Evolutionary conservation across 148 eudicot genomes (phyloP), one percentile per base, ranked within the genome.

Genomic region (Arbutus unedo): DNA sequence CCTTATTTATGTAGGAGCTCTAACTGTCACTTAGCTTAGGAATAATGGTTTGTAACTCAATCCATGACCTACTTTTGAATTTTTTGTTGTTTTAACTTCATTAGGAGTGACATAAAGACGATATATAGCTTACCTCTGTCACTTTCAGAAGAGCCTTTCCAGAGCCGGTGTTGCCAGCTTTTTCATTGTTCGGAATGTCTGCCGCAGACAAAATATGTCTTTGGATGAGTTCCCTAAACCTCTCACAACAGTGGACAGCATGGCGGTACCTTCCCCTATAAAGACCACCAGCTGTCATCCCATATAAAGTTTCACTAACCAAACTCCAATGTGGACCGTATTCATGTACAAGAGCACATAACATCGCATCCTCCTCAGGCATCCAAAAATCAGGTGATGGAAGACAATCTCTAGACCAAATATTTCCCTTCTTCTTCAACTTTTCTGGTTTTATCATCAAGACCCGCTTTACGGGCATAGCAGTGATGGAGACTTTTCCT

Each of bases 281-380:
- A 87, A 60, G 83, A 41, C 99, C 99, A 55, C 99, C 99, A 82
- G 93, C 95, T 44, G 91, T 81, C 93, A 94, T 93, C 48, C 93
- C 96, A 88, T 93, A 91, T 68, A 97, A 83, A 50, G 87, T 82
- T 78, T 97, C 99, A 87, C 98, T 97, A 55, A 89, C 97, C 85
- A 97, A 91, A 87, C 90, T 89, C 99, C 99, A 97, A 84, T 94
- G 89, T 14, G 96, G 88, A 49, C 97, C 98, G 86, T 93, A 97
- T 85, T 97, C 97, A 85, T 97, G 97, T 41, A 97, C 93, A 86
- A 90, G 83, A 82, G 97, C 98, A 91, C 98, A 97, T 80, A 97
- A 82, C 44, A 91, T 82, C 0, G 97, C 98, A 85, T 97, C 99
- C 90, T 97, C 99, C 76, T 87, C 90, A 4, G 94, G 92, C 87